A percentile compares a stretch with the other conserved stretches of the same genome.
Conservation (phyloP, 108 stramenopile genomes). For the Parmales sp. region DNA sequence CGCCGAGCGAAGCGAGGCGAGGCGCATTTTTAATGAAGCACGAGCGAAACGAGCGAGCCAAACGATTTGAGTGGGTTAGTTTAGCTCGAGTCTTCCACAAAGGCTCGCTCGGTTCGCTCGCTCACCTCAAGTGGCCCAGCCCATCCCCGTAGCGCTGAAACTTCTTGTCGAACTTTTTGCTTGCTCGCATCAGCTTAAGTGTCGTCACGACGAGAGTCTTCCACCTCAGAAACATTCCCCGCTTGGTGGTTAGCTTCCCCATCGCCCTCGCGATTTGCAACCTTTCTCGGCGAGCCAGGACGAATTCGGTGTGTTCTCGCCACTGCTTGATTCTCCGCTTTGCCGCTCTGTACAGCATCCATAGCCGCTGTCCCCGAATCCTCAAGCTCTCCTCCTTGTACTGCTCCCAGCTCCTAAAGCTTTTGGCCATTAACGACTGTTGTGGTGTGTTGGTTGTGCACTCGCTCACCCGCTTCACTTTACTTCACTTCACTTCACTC, state of each 20-base stretch:
- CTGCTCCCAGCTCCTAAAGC: slow-evolving; percentile 17
- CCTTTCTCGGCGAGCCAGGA: background rate
- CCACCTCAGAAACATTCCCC: background rate
- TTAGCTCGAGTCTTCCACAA: too few relatives aligned
- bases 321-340: slow-evolving; percentile 1
- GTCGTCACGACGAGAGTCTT: background rate
- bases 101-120: too few relatives aligned
- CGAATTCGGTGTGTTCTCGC: background rate
- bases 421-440: slow-evolving; percentile 6
- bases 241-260: slow-evolving; percentile 9
- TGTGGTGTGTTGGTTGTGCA: too few relatives aligned
- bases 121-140: slow-evolving; percentile 1
- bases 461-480: too few relatives aligned
- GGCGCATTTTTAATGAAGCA: too few relatives aligned
- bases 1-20: too few relatives aligned
- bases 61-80: too few relatives aligned
- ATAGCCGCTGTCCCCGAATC: background rate
- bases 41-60: too few relatives aligned
- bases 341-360: slow-evolving; percentile 8
- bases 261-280: slow-evolving; percentile 1
- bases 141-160: slow-evolving; percentile 4
- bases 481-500: too few relatives aligned
- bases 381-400: slow-evolving; percentile 11
- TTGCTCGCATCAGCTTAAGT: background rate
- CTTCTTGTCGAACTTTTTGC: background rate